A percentile compares a stretch with the other conserved stretches of the same genome.
Evolutionary conservation across 192 early-diverging fungal genomes (phyloP).

Genomic region (Mortierella hygrophila): DNA sequence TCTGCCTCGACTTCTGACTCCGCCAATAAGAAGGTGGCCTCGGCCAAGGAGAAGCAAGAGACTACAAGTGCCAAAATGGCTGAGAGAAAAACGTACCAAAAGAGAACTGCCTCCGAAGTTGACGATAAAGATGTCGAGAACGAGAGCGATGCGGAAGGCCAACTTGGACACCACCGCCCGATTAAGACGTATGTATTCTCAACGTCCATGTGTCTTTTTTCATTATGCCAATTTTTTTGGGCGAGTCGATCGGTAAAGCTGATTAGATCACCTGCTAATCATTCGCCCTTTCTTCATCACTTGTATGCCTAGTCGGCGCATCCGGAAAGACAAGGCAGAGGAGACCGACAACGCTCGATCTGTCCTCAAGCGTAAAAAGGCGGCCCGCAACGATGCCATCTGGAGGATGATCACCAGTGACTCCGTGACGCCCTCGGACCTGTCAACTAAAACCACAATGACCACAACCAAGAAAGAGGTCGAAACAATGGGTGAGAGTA

Average conservation of each 20-base stretch:
- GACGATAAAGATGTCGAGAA: background rate
- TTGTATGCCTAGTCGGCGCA: background rate
- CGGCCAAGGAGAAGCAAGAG: too few relatives aligned
- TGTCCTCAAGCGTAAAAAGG: background rate
- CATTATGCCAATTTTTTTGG: background rate
- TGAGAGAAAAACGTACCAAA: too few relatives aligned
- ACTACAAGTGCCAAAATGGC: too few relatives aligned
- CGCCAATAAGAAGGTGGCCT: too few relatives aligned
- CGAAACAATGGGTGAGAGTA: background rate
- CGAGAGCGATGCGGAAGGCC: background rate
- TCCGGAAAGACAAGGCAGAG: background rate
- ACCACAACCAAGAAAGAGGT: background rate
- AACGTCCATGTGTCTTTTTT: background rate
- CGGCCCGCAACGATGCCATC: background rate
- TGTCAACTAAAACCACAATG: background rate
- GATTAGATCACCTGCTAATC: background rate
- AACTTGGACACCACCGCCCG: background rate
- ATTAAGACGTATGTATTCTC: background rate
- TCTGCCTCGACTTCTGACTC: background rate
- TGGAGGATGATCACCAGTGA: background rate
- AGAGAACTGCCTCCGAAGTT: too few relatives aligned
- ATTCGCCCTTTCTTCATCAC: too few relatives aligned
- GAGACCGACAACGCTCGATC: background rate
- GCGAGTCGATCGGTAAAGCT: background rate
- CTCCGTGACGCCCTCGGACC: background rate